Percentiles rank a stretch among this genome's conserved stretches.
These are phyloP conservation scores for Dichotomopilus funicola DNA, from an alignment of 2,329 filamentous ascomycete species.

Conservation along the genomic window DNA sequence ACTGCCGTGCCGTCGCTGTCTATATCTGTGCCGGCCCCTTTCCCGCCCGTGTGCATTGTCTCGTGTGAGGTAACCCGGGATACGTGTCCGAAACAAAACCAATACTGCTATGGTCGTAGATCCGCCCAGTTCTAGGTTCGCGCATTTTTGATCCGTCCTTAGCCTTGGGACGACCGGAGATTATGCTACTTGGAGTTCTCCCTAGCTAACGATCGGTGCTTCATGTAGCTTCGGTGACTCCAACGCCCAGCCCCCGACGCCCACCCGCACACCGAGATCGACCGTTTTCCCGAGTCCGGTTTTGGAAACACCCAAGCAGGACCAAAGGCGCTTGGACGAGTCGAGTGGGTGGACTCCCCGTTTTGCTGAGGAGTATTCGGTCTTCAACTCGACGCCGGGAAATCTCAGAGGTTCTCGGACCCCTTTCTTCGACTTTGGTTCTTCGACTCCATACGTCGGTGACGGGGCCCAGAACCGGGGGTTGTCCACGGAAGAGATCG, in stretches of 20 bases:
- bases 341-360: constrained; percentile 51
- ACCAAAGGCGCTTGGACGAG: constrained; percentile 42
- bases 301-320: constrained; percentile 51
- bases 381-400: constrained; percentile 58
- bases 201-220: constrained; percentile 31
- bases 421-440: constrained; percentile 40
- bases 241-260: constrained; percentile 55
- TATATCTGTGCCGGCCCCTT: not conserved
- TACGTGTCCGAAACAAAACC: constrained; percentile 16
- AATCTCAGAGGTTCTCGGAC: constrained; percentile 44
- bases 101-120: constrained; percentile 58
- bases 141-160: constrained; percentile 2
- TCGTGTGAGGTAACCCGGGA: constrained; percentile 13
- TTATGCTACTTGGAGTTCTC: not conserved
- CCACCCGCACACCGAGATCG: constrained; percentile 51
- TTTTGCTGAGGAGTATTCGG: constrained; percentile 59
- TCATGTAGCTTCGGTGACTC: constrained; percentile 54
- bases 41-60: constrained; percentile 4
- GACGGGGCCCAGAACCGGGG: constrained; percentile 40
- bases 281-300: constrained; percentile 47
- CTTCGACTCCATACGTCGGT: constrained; percentile 31
- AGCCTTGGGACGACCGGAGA: not conserved
- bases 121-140: constrained; percentile 47
- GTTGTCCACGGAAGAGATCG: constrained; percentile 45
- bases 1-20: not conserved